Conservation (phyloP, 2,329 filamentous ascomycete genomes). For the Neonectria sp. region DNA sequence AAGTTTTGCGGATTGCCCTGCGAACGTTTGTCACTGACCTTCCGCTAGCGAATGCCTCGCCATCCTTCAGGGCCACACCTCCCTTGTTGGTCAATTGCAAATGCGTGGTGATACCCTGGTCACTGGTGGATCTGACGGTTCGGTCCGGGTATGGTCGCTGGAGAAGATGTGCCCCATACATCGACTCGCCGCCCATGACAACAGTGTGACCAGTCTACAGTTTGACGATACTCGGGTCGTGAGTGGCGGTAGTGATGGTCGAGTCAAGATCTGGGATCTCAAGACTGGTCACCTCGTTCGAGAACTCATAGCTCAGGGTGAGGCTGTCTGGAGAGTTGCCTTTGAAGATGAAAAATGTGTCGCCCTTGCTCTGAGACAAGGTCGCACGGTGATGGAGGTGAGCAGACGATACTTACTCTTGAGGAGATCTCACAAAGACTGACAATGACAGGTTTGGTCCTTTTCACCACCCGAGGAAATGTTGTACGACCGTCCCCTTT, state of each 20-base stretch:
- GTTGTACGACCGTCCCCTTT: conserved; percentile 67
- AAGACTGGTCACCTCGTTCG: conserved; percentile 92
- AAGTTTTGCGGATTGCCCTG: conserved; percentile 51
- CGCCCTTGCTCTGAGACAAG: conserved; percentile 88
- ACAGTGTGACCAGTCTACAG: conserved; percentile 97
- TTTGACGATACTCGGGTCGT: conserved; percentile 97
- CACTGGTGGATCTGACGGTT: conserved; percentile 95
- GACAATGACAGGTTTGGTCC: conserved; percentile 83
- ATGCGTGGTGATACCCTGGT: conserved; percentile 96
- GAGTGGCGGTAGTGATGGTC: conserved; percentile 95
- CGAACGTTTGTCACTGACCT: conserved; percentile 50
- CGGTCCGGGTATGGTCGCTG: conserved; percentile 95
- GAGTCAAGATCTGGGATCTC: conserved; percentile 98
- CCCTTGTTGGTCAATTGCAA: conserved; percentile 94
- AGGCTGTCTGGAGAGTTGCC: conserved; percentile 97
- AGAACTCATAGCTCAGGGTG: conserved; percentile 91
- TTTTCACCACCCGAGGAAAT: conserved; percentile 89
- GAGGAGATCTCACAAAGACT: conserved; percentile 37
- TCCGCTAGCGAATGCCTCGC: conserved; percentile 81
- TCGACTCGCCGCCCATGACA: conserved; percentile 95
- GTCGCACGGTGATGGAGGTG: conserved; percentile 97
- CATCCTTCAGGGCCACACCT: conserved; percentile 96
- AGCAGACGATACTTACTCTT: conserved; percentile 51
- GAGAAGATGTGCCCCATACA: conserved; percentile 94
- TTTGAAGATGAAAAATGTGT: conserved; percentile 99